These are phyloP conservation scores for Claviceps quebecensis DNA, from an alignment of 2,329 filamentous ascomycete genomes.

Conservation along the genomic window DNA sequence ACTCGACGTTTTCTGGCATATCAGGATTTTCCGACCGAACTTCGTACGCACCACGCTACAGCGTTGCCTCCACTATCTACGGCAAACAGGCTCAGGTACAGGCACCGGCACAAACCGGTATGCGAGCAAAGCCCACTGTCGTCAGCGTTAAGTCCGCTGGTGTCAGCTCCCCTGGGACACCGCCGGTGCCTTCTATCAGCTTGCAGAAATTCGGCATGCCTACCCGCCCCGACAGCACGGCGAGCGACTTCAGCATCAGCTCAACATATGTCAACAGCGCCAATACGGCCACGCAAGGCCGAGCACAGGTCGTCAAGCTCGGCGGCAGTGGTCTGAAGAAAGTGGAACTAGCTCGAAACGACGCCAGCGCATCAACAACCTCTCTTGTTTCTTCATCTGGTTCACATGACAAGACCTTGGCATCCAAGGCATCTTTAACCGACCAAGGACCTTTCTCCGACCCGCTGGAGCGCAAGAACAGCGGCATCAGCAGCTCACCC, in stretches of 20 bases:
- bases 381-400: constrained; percentile 7
- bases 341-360: constrained; percentile 25
- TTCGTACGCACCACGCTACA: constrained; percentile 50
- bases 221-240: constrained; percentile 36
- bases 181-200: constrained; percentile 62
- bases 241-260: constrained; percentile 50
- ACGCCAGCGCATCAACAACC: constrained; percentile 17
- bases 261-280: constrained; percentile 55
- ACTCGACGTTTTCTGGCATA: constrained; percentile 76
- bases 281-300: constrained; percentile 42
- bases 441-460: constrained; percentile 48
- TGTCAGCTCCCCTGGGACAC: constrained; percentile 40
- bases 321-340: constrained; percentile 37
- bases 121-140: constrained; percentile 78
- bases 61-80: constrained; percentile 87
- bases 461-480: constrained; percentile 25
- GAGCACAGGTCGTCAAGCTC: constrained; percentile 47
- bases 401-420: constrained; percentile 32
- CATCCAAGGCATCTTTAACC: constrained; percentile 33
- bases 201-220: constrained; percentile 39
- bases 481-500: constrained; percentile 25
- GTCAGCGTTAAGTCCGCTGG: constrained; percentile 74
- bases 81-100: constrained; percentile 77
- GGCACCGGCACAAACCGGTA: constrained; percentile 72
- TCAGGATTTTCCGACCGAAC: constrained; percentile 49